A percentile compares a stretch with the other conserved stretches of the same genome.
phyloP scores from a whole-genome alignment of 164 flowering plant genomes.

The Vitis rotundifolia region DNA sequence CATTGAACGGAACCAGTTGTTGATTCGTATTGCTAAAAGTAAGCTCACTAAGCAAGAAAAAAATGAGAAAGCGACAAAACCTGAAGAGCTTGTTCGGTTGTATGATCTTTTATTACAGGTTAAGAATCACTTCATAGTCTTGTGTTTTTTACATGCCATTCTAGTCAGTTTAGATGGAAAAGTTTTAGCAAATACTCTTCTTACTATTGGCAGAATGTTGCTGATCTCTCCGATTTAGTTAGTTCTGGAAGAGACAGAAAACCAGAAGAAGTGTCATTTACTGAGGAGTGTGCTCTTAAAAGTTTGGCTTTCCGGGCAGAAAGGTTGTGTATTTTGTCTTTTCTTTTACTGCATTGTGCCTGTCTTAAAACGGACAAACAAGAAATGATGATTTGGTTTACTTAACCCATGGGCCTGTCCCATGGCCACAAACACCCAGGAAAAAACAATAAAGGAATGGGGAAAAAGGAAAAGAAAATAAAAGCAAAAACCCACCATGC shows the following conservation, averaged over 20 bases:
- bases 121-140: not conserved
- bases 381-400: too few species aligned
- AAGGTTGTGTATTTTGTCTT: constrained; percentile 48
- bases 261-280: constrained; percentile 77
- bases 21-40: constrained; percentile 75
- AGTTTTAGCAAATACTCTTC: constrained; percentile 5
- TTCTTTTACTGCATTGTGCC: not conserved
- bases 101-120: constrained; percentile 96
- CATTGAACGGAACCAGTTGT: constrained; percentile 86
- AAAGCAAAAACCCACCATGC: too few species aligned
- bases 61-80: constrained; percentile 78
- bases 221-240: constrained; percentile 91
- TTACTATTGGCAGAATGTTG: constrained; percentile 60
- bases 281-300: constrained; percentile 75
- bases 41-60: constrained; percentile 71
- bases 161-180: not conserved
- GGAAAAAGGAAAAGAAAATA: too few species aligned
- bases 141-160: not conserved
- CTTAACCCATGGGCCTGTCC: too few species aligned
- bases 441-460: too few species aligned
- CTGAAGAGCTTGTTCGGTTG: constrained; percentile 95
- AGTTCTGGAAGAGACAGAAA: constrained; percentile 94
- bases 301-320: constrained; percentile 81
- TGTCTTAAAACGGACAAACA: too few species aligned
- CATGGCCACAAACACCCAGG: too few species aligned